Percentiles rank a stretch among this genome's conserved stretches.
phyloP scores from a whole-genome alignment of 192 early-diverging fungal genomes.

The Entomortierella chlamydospora region DNA sequence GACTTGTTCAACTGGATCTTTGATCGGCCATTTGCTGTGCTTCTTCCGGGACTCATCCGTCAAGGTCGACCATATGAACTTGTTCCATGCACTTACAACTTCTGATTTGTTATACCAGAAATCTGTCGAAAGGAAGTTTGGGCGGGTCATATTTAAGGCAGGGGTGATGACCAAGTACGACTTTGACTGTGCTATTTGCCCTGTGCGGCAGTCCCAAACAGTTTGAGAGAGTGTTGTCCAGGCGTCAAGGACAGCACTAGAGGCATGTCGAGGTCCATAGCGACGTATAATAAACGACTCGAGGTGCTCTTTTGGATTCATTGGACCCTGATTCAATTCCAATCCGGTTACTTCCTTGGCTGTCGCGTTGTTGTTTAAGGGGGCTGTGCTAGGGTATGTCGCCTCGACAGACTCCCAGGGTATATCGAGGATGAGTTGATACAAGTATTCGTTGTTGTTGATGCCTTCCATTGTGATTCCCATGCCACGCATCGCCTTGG shows the following conservation, averaged over 20 bases:
- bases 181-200: slow-evolving; percentile 40
- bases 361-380: neutral
- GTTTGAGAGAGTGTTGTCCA: slow-evolving; percentile 42
- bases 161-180: slow-evolving; percentile 24
- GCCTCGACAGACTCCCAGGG: slow-evolving; percentile 42
- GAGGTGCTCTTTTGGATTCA: slow-evolving; percentile 18
- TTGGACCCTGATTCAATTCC: slow-evolving; percentile 1
- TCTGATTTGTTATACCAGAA: slow-evolving; percentile 35
- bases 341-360: neutral
- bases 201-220: slow-evolving; percentile 29
- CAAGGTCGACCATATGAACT: slow-evolving; percentile 20
- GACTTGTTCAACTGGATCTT: slow-evolving; percentile 11
- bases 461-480: slow-evolving; percentile 54
- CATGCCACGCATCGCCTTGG: slow-evolving; percentile 47
- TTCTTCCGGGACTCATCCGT: slow-evolving; percentile 16
- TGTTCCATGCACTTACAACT: slow-evolving; percentile 25
- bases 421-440: slow-evolving; percentile 42
- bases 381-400: neutral
- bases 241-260: slow-evolving; percentile 10
- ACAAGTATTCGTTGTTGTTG: slow-evolving; percentile 54
- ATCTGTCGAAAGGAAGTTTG: slow-evolving; percentile 20
- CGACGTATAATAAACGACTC: slow-evolving; percentile 26
- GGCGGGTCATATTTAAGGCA: slow-evolving; percentile 22
- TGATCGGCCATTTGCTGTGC: slow-evolving; percentile 7
- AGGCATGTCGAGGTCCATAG: slow-evolving; percentile 28